Base-by-base conservation (phyloP, 495 filamentous ascomycete genomes). In the Penicillium arizonense region DNA sequence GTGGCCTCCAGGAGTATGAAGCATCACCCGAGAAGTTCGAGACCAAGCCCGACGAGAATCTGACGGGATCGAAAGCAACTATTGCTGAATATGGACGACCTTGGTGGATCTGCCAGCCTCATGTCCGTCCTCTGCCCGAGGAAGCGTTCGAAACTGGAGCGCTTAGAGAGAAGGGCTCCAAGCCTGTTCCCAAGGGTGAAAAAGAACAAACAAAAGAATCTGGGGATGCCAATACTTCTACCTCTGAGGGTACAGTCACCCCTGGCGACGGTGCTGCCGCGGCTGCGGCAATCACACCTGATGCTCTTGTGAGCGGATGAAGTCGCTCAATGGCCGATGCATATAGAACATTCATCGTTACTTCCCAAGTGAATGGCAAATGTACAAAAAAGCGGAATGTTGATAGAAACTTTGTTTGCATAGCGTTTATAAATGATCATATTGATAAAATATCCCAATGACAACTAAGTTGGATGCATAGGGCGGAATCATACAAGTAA, bases 21-120 rank as follows among this genome's bases (percentile, higher is more conserved):
- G 62, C 70, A 58, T 80, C 79, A 48, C 77, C 82, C 7, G 83
- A 86, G 54, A 74, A 74, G 35, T 79, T 81, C 44, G 75, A 77
- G 24, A 64, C 58, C 20, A 49, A 62, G 37, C 47, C 72, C 3
- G 60, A 76, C 20, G 63, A 65, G 2, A 68, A 66, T 6, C 62
- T 72, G n/a, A 73, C 67, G 16, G 73, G 83, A 50, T 91, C 88
- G 9, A 78, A 83, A 23, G 80, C 79, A 26, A 82, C 86, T 2
- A 85, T 92, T 26, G 81, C 77, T 50, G 75, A 81, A 44, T 92
- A 88, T 62, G 83, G 82, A 61, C 70, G 89, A 46, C 94, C 94
- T 3, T 97, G 84, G 80, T 99, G 92, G 89, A 75, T 96, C 4
- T 93, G 89, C 39, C 94, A 99, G 71, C 90, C 94, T 3, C 89